A percentile compares a stretch with the other conserved stretches of the same genome.
These are phyloP conservation scores for Coelastrella sp. DNA, from an alignment of 139 green algal species.

Conservation along the genomic window DNA sequence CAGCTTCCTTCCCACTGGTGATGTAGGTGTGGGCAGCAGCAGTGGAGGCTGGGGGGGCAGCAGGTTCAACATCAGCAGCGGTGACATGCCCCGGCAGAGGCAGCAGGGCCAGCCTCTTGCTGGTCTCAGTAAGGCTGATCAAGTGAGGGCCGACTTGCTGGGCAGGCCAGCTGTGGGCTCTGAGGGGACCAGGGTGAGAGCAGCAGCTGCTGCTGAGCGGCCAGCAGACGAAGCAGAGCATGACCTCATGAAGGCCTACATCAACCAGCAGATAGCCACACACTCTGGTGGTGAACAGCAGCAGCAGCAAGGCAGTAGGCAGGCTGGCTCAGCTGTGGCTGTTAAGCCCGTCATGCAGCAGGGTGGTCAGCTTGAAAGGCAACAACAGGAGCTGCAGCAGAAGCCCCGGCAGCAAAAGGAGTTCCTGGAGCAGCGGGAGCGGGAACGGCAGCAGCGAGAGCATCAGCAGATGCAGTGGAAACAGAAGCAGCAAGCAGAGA, in stretches of 20 bases:
- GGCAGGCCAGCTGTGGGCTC: neutral
- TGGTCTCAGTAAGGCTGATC: conserved; percentile 29
- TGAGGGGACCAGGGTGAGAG: neutral
- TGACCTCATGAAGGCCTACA: neutral
- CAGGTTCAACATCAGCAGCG: conserved; percentile 38
- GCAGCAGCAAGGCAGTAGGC: conserved; percentile 14
- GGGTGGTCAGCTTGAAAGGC: neutral
- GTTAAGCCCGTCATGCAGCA: neutral
- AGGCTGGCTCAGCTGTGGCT: neutral
- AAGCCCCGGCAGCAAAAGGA: neutral
- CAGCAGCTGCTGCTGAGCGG: neutral
- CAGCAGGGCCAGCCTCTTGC: neutral
- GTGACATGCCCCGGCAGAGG: neutral
- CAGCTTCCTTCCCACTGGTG: neutral
- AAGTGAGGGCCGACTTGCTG: conserved; percentile 8
- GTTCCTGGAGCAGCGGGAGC: neutral
- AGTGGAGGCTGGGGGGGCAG: neutral
- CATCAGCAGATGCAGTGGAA: neutral
- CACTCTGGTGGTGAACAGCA: neutral
- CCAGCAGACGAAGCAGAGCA: neutral
- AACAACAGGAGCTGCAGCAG: conserved; percentile 26
- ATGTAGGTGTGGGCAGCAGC: neutral
- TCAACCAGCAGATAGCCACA: neutral
- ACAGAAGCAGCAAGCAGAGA: conserved; percentile 20
- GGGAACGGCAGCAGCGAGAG: neutral